phyloP scores from a whole-genome alignment of 139 green algal genomes.

The Chlorella sp. region DNA sequence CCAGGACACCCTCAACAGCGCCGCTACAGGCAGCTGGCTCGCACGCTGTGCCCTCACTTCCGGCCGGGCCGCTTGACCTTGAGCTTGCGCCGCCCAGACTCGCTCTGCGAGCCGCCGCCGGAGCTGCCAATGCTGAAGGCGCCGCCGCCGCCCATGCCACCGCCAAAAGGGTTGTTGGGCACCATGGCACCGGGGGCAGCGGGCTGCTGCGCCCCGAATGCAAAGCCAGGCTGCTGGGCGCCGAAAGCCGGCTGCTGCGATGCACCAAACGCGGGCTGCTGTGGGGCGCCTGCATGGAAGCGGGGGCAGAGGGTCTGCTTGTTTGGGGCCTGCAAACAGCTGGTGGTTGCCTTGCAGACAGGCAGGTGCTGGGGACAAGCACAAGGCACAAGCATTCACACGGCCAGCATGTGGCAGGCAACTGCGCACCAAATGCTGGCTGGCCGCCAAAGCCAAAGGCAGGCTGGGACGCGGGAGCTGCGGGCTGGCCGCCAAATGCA shows the following conservation, averaged over 20 bases:
- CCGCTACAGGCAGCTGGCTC: neutral
- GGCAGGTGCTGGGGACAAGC: neutral
- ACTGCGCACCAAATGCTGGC: neutral
- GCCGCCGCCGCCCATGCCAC: slow-evolving; percentile 34
- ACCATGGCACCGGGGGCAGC: slow-evolving; percentile 4
- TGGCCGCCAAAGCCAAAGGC: neutral
- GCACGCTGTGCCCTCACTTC: slow-evolving; percentile 2
- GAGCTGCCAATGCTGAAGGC: slow-evolving; percentile 37
- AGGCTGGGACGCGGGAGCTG: neutral
- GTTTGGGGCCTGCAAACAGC: no score
- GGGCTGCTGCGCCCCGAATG: slow-evolving; percentile 6
- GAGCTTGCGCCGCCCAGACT: slow-evolving; percentile 42
- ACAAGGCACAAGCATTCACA: neutral
- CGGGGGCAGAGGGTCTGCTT: no score
- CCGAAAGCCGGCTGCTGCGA: neutral
- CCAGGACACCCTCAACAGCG: no score
- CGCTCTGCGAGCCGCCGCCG: slow-evolving; percentile 41
- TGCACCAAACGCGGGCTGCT: neutral
- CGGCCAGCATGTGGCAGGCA: neutral
- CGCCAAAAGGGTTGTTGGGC: slow-evolving; percentile 45
- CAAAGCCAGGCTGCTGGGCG: slow-evolving; percentile 7
- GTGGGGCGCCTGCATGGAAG: neutral
- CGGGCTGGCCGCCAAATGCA: neutral
- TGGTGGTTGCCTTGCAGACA: neutral
- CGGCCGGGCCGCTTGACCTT: slow-evolving; percentile 38